These are phyloP conservation scores for Colletotrichum sp. DNA, from an alignment of 2,329 filamentous ascomycete species.

Conservation along the genomic window DNA sequence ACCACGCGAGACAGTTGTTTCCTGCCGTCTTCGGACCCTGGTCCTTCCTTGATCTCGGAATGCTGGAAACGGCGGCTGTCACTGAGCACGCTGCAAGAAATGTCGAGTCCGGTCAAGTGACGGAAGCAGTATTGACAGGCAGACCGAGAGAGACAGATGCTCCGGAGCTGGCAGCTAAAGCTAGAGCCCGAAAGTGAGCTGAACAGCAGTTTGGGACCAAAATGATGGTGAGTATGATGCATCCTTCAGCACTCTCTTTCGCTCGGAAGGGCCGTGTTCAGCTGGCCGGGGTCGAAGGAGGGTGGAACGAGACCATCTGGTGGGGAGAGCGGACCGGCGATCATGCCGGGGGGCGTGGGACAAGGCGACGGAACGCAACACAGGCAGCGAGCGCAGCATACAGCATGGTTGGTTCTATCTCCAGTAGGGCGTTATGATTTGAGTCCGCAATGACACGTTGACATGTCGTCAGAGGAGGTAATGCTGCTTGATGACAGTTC, in stretches of 20 bases:
- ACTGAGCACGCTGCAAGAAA: not conserved
- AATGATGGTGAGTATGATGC: not conserved
- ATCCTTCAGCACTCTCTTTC: not conserved
- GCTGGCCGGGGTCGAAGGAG: not conserved
- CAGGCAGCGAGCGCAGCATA: not conserved
- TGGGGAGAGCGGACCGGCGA: not conserved
- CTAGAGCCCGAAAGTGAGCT: not conserved
- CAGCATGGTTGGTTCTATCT: not conserved
- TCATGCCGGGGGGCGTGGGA: not conserved
- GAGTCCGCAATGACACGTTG: not conserved
- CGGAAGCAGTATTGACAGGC: not conserved
- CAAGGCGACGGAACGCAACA: not conserved
- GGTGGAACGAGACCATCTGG: not conserved
- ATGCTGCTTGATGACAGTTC: not conserved
- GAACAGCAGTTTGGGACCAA: not conserved
- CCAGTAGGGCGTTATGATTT: not conserved
- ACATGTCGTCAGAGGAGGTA: not conserved
- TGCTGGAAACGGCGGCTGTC: conserved; percentile 9
- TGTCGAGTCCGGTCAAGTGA: not conserved
- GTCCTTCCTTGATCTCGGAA: not conserved
- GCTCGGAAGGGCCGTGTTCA: conserved; percentile 8
- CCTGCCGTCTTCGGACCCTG: not conserved
- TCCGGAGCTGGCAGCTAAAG: not conserved
- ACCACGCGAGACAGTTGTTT: not conserved
- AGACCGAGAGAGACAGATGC: not conserved